Conservation (phyloP, 176 grass and related monocot species). For the Tuctoria greenei region DNA sequence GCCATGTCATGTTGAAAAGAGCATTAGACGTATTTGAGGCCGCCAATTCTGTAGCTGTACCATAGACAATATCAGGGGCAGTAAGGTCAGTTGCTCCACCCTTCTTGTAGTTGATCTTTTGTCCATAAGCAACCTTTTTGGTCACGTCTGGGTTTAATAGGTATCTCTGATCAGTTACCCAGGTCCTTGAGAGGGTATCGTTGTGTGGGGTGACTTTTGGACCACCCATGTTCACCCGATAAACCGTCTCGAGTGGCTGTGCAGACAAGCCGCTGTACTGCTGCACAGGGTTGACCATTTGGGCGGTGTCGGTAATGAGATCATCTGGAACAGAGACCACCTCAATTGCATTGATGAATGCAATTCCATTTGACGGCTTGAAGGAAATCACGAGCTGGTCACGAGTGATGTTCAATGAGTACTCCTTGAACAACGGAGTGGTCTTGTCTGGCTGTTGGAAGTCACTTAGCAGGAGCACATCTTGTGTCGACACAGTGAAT, state of each 20-base stretch:
- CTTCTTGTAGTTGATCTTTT: slow-evolving; percentile 42
- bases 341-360: slow-evolving; percentile 87
- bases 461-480: slow-evolving; percentile 72
- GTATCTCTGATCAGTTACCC: slow-evolving; percentile 64
- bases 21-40: slow-evolving; percentile 56
- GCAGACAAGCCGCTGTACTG: slow-evolving; percentile 58
- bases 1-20: slow-evolving; percentile 93
- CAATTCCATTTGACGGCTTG: slow-evolving; percentile 62
- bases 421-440: slow-evolving; percentile 70
- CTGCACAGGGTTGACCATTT: slow-evolving; percentile 54
- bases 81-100: slow-evolving; percentile 48
- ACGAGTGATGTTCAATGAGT: slow-evolving; percentile 61
- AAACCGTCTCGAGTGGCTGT: slow-evolving; percentile 69
- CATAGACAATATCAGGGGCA: slow-evolving; percentile 69
- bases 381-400: slow-evolving; percentile 81
- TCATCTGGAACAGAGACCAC: slow-evolving; percentile 75
- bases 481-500: slow-evolving; percentile 82
- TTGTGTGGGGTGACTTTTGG: slow-evolving; percentile 64
- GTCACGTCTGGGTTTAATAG: slow-evolving; percentile 56
- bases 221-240: slow-evolving; percentile 81
- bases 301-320: slow-evolving; percentile 49
- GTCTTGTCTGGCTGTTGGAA: slow-evolving; percentile 68
- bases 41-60: slow-evolving; percentile 68
- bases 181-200: slow-evolving; percentile 76
- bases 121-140: slow-evolving; percentile 11